Base-by-base conservation (phyloP, 331 rosid genomes). In the Malus hybrid region DNA sequence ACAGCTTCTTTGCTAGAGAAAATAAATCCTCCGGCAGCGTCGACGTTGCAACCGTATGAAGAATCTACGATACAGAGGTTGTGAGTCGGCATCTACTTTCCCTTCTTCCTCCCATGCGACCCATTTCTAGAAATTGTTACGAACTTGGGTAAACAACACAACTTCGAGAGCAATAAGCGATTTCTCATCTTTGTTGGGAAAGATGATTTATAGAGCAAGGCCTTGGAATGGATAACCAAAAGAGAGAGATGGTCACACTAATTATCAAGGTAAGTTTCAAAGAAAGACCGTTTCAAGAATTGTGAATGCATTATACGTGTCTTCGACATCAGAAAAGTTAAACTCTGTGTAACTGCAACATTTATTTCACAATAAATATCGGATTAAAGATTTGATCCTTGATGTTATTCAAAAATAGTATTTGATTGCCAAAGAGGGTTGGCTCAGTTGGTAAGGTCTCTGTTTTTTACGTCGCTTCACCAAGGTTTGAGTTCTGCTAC, bases 391-490 rank as follows among this genome's bases (percentile, higher is more conserved):
- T 48, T 48, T 0, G 19, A 48, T 48, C 1, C 16, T 0, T 0
- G 1, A 14, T 48, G 54, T 48, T 48, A 5, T 3, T 13, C 7
- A 48, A 0, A 14, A 5, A 7, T 36, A 7, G 11, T 7, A 36
- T 36, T 36, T 0, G 11, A 36, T 36, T 36, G 42, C 42, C 11
- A 36, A 36, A 0, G 3, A 7, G 42, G 42, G 42, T 36, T 36
- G 42, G 42, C 42, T 36, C 11, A 36, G 0, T 2, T 36, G 3
- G 11, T 36, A 36, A 36, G 42, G 11, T 36, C 1, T 0, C 0
- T 36, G 11, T 7, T 0, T 36, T 36, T 36, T 36, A 0, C 0
- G 11, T 36, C 0, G 3, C 11, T 0, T 0, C 42, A 2, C 3
- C 3, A 36, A 8, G 42, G 42, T 36, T 36, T 1, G 3, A 36